Conservation (phyloP, 2,329 filamentous ascomycete genomes). For the Huntiella savannae region DNA sequence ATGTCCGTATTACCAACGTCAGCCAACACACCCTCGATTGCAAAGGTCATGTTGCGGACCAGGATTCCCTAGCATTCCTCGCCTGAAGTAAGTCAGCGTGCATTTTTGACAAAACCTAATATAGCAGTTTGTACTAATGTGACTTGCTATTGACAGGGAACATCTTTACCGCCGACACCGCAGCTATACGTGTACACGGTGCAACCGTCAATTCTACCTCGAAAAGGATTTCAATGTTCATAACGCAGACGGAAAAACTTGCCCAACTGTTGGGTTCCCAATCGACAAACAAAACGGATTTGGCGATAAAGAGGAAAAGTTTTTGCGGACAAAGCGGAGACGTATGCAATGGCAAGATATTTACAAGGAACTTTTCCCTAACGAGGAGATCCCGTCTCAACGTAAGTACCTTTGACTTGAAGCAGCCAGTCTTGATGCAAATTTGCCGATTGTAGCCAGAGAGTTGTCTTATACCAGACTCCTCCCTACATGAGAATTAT, state of each 20-base stretch:
- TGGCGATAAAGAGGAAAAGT: conserved; percentile 3
- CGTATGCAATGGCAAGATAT: conserved; percentile 9
- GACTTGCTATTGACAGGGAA: not conserved
- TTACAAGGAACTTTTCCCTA: conserved; percentile 8
- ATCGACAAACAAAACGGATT: conserved; percentile 6
- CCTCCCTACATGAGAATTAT: no score
- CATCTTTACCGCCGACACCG: conserved; percentile 11
- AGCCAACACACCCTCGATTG: conserved; percentile 5
- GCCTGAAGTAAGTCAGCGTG: conserved; percentile 6
- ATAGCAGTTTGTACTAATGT: not conserved
- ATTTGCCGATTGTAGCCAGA: not conserved
- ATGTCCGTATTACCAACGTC: conserved; percentile 9
- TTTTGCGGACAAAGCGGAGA: conserved; percentile 8
- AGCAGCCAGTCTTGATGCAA: not conserved
- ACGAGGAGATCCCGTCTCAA: conserved; percentile 6
- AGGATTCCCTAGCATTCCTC: conserved; percentile 9
- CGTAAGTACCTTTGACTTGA: conserved; percentile 1
- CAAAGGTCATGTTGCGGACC: conserved; percentile 9
- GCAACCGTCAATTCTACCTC: conserved; percentile 3
- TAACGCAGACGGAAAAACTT: not conserved
- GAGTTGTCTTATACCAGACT: no score
- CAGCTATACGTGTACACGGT: conserved; percentile 4
- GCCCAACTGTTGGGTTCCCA: not conserved
- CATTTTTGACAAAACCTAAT: not conserved
- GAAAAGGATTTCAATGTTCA: conserved; percentile 1